Conservation (phyloP, 208 protist species). For the Leptomonas seymouri region DNA sequence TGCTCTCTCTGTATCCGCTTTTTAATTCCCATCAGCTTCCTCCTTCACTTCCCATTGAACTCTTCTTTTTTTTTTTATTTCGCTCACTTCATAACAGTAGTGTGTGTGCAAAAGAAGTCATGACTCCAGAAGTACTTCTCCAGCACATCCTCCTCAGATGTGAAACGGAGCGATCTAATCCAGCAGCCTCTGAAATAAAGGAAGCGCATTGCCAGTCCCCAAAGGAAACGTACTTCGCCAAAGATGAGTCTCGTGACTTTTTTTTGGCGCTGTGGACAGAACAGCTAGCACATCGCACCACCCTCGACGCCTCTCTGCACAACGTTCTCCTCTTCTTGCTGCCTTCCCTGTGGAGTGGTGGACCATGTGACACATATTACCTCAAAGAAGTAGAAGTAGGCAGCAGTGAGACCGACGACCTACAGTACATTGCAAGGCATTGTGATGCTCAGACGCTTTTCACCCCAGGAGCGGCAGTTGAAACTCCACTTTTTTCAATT, state of each 20-base stretch:
- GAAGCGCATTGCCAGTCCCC: background rate
- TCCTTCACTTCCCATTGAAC: background rate
- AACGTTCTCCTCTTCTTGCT: slow-evolving; percentile 12
- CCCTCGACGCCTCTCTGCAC: background rate
- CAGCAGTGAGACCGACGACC: background rate
- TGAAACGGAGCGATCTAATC: background rate
- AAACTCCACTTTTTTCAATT: background rate
- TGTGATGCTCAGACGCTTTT: background rate
- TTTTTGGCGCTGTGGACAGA: slow-evolving; percentile 18
- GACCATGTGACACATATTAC: slow-evolving; percentile 4
- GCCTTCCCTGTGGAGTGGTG: slow-evolving; percentile 13
- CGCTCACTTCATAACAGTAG: background rate
- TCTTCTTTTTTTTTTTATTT: background rate
- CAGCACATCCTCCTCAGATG: slow-evolving; percentile 11
- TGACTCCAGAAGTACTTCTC: slow-evolving; percentile 18
- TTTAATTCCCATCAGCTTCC: background rate
- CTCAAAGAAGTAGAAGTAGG: background rate
- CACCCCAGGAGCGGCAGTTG: background rate
- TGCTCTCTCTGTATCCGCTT: background rate
- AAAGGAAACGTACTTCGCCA: background rate
- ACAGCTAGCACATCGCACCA: background rate
- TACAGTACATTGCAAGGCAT: background rate
- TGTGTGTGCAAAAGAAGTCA: background rate
- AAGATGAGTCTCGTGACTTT: background rate
- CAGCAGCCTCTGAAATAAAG: background rate